Conservation (phyloP, 2,329 filamentous ascomycete species). For the Simplicillium aogashimaense region DNA sequence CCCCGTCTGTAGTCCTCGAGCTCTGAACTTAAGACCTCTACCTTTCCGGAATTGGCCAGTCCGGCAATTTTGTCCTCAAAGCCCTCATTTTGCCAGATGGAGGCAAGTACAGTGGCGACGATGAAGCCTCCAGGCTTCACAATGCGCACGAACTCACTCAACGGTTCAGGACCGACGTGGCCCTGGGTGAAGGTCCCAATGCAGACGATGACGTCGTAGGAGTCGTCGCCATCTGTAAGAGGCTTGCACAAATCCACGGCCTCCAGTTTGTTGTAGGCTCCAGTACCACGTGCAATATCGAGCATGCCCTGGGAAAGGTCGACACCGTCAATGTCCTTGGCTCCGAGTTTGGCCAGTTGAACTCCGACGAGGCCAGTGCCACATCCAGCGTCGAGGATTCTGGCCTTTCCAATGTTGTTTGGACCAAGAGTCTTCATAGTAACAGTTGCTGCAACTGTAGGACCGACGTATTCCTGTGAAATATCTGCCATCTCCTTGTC, state of each 20-base stretch:
- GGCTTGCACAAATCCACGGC: slow-evolving; percentile 34
- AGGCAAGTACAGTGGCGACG: slow-evolving; percentile 39
- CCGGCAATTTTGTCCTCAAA: slow-evolving; percentile 34
- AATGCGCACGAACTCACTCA: slow-evolving; percentile 40
- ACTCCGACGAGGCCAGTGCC: slow-evolving; percentile 43
- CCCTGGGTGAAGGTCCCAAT: slow-evolving; percentile 45
- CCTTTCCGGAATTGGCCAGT: slow-evolving; percentile 16
- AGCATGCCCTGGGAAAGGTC: slow-evolving; percentile 45
- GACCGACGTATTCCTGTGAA: slow-evolving; percentile 31
- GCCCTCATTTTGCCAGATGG: slow-evolving; percentile 36
- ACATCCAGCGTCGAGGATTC: slow-evolving; percentile 43
- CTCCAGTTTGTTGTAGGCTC: slow-evolving; percentile 33
- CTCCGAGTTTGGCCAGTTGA: slow-evolving; percentile 31
- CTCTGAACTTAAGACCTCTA: slow-evolving; percentile 17
- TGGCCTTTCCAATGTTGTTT: slow-evolving; percentile 7
- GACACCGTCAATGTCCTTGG: slow-evolving; percentile 37
- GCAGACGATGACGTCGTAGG: slow-evolving; percentile 41
- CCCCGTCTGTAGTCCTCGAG: slow-evolving; percentile 21
- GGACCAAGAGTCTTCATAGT: slow-evolving; percentile 19
- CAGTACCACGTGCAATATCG: slow-evolving; percentile 34
- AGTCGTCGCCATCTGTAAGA: slow-evolving; percentile 25
- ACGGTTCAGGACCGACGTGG: slow-evolving; percentile 39
- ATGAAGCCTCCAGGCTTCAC: slow-evolving; percentile 35
- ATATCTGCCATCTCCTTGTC: slow-evolving; percentile 21
- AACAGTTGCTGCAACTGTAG: slow-evolving; percentile 23